Conservation (phyloP, 257 asterid genomes). For the Mentha longifolia region DNA sequence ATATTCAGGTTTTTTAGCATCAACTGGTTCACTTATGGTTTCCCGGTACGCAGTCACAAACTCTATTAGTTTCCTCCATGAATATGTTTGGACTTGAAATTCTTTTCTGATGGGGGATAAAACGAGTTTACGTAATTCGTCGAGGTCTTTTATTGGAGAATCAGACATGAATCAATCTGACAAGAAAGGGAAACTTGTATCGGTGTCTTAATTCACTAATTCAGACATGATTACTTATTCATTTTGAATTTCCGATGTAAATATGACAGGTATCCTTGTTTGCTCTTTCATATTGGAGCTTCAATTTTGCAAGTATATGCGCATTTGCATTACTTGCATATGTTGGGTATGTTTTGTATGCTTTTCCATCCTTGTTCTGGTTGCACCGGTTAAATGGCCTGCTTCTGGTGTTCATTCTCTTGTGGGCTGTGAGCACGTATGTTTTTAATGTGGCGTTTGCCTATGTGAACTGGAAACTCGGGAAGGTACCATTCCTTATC, state of each 20-base stretch:
- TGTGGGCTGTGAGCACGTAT: conserved; percentile 98
- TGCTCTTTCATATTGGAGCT: conserved; percentile 96
- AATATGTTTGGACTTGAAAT: conserved; percentile 9
- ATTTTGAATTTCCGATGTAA: conserved; percentile 45
- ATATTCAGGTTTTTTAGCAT: conserved; percentile 89
- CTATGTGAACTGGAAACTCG: conserved; percentile 78
- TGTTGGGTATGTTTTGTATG: conserved; percentile 87
- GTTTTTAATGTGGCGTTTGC: conserved; percentile 90
- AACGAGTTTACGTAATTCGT: not conserved
- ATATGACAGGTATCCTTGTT: conserved; percentile 86
- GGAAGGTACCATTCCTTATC: conserved; percentile 68
- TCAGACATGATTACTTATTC: conserved; percentile 23
- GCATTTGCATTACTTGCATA: conserved; percentile 95
- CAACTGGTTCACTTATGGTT: conserved; percentile 99
- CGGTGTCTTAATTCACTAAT: not conserved
- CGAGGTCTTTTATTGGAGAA: not conserved
- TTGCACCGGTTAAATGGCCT: conserved; percentile 91
- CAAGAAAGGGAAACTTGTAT: not conserved
- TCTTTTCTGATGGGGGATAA: conserved; percentile 18
- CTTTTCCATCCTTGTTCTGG: conserved; percentile 88
- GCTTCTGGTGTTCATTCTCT: conserved; percentile 96
- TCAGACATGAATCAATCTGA: not conserved
- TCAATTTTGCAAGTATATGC: conserved; percentile 97
- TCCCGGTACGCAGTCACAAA: conserved; percentile 71
- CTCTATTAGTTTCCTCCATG: conserved; percentile 19